A percentile compares a stretch with the other conserved stretches of the same genome.
Evolutionary conservation across 495 filamentous ascomycete genomes (phyloP).

Genomic region (Podospora bellae-mahoneyi): DNA sequence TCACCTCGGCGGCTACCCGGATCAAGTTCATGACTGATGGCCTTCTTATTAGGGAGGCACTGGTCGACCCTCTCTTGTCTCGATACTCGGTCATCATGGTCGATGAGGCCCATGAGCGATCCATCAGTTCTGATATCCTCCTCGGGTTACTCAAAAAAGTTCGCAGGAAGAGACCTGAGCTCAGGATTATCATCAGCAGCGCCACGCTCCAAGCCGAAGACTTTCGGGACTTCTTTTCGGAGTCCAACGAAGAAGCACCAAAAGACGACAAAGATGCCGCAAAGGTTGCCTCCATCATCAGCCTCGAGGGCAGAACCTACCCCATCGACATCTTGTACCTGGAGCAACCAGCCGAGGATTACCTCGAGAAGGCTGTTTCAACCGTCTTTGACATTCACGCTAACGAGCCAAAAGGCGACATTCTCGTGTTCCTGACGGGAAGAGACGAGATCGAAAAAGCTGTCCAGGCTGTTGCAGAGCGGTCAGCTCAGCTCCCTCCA

Average conservation of each 20-base stretch:
- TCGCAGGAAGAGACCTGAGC: conserved; percentile 70
- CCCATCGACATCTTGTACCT: conserved; percentile 88
- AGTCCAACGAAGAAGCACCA: conserved; percentile 43
- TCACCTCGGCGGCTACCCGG: conserved; percentile 78
- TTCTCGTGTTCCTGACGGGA: conserved; percentile 88
- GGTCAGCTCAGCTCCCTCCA: conserved; percentile 68
- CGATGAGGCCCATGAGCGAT: conserved; percentile 96
- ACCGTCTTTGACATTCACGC: conserved; percentile 91
- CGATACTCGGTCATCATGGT: conserved; percentile 98
- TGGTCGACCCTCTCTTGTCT: conserved; percentile 88
- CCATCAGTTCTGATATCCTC: conserved; percentile 88
- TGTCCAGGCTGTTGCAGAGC: conserved; percentile 74
- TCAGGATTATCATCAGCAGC: conserved; percentile 89
- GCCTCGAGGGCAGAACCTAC: conserved; percentile 85
- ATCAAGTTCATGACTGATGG: conserved; percentile 99
- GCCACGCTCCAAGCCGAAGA: conserved; percentile 91
- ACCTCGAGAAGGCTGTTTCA: conserved; percentile 79
- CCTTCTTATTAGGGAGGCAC: conserved; percentile 85
- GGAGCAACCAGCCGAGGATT: conserved; percentile 77
- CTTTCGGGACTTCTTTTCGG: conserved; percentile 78
- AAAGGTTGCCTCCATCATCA: conserved; percentile 69
- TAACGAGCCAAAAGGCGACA: conserved; percentile 84
- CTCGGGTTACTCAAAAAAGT: conserved; percentile 96
- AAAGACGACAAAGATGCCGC: conserved; percentile 38
- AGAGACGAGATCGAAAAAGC: conserved; percentile 88